These are phyloP conservation scores for Phaeotremella fagi DNA, from an alignment of 768 basidiomycete genomes.

Conservation along the genomic window DNA sequence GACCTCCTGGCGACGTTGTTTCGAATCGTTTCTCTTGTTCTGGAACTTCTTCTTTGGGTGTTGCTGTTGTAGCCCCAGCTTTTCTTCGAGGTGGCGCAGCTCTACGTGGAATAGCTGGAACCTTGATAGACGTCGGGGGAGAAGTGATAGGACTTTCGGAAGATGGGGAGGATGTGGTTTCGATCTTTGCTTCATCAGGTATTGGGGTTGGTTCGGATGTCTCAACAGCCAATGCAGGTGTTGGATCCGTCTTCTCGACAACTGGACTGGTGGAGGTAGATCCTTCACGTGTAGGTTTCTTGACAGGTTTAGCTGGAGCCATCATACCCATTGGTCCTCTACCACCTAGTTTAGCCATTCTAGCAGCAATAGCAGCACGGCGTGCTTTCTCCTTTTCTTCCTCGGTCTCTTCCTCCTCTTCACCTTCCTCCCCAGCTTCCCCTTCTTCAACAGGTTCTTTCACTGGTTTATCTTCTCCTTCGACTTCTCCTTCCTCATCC, in stretches of 20 bases:
- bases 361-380: conserved; percentile 79
- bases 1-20: conserved; percentile 55
- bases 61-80: conserved; percentile 7
- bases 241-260: conserved; percentile 3
- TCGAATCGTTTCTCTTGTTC: conserved; percentile 29
- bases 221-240: background rate
- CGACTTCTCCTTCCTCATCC: conserved; percentile 22
- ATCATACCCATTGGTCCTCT: conserved; percentile 55
- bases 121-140: conserved; percentile 57
- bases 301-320: conserved; percentile 64
- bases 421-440: conserved; percentile 31
- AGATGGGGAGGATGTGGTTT: too few relatives aligned
- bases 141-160: conserved; percentile 10
- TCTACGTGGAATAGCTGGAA: conserved; percentile 67
- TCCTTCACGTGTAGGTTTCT: conserved; percentile 50
- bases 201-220: conserved; percentile 3
- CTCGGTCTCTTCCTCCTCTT: conserved; percentile 45
- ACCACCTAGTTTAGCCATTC: conserved; percentile 89
- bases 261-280: conserved; percentile 5
- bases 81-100: conserved; percentile 63
- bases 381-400: conserved; percentile 46
- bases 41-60: conserved; percentile 1
- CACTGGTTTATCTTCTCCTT: background rate
- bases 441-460: conserved; percentile 11
- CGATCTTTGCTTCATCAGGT: too few relatives aligned